Conservation (phyloP, 768 basidiomycete species). For the Mycena amicta region DNA sequence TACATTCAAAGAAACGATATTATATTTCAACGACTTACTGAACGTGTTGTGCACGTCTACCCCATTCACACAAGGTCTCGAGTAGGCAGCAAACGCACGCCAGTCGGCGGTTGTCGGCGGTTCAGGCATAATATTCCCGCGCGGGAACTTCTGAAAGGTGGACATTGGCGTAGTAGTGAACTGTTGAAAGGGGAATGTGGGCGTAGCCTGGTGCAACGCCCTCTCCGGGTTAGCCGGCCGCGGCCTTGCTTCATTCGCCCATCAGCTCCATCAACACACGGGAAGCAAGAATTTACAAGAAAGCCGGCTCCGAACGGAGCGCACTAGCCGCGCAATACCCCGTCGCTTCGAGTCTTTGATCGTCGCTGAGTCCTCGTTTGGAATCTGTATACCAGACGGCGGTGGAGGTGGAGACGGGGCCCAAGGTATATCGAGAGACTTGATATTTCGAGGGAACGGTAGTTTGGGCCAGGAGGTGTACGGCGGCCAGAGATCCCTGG, state of each 20-base stretch:
- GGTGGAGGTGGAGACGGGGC: conserved; percentile 3
- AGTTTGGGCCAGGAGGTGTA: neutral
- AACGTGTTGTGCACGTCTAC: conserved; percentile 19
- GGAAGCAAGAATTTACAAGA: neutral
- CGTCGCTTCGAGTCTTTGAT: neutral
- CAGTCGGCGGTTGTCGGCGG: neutral
- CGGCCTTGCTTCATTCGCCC: no score
- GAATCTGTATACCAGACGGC: neutral
- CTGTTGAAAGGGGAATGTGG: neutral
- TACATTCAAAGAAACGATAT: neutral
- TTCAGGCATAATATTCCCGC: neutral
- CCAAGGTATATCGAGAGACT: conserved; percentile 3
- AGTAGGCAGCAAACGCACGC: conserved; percentile 15
- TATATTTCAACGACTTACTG: conserved; percentile 4
- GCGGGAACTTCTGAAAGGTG: no score
- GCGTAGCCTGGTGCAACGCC: neutral
- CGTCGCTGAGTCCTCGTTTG: neutral
- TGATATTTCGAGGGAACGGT: conserved; percentile 1
- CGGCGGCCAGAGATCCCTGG: conserved; percentile 1
- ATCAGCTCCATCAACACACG: neutral
- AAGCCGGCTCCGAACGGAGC: neutral
- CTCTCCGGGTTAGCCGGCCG: no score
- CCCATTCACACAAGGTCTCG: conserved; percentile 11
- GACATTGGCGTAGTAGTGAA: neutral
- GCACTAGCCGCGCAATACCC: neutral